Percentiles rank a stretch among this genome's conserved stretches.
These are phyloP conservation scores for Fusarium sp. DNA, from an alignment of 2,329 filamentous ascomycete genomes.

Conservation along the genomic window DNA sequence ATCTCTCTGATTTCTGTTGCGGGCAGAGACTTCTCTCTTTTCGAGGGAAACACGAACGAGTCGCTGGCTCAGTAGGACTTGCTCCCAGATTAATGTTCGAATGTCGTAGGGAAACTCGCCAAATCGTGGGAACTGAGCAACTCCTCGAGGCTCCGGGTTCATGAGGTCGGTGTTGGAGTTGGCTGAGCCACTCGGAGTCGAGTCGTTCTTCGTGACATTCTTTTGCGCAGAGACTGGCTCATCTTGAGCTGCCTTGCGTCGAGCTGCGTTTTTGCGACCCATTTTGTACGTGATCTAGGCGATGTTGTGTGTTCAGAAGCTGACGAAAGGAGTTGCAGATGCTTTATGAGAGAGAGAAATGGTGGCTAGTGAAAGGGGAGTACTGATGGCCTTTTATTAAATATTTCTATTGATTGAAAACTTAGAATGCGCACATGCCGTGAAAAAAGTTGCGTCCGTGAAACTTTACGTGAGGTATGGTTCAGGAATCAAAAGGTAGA, in stretches of 20 bases:
- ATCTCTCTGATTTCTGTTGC: not conserved
- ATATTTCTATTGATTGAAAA: not conserved
- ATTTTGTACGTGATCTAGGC: not conserved
- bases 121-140: not conserved
- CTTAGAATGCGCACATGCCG: not conserved
- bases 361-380: not conserved
- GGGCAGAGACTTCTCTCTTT: not conserved
- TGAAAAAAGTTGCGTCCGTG: accelerated
- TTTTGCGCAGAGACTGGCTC: not conserved
- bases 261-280: not conserved
- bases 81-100: not conserved
- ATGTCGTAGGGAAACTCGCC: not conserved
- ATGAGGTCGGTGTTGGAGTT: accelerated
- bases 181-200: not conserved
- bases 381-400: not conserved
- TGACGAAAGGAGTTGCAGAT: accelerated
- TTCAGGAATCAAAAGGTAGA: too few species aligned
- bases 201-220: accelerated
- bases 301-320: not conserved
- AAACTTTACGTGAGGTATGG: not conserved
- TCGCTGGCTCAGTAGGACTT: not conserved
- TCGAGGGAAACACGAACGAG: not conserved
- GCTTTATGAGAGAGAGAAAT: not conserved
- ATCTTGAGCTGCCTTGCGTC: not conserved
- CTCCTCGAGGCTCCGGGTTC: too few species aligned